A percentile compares a stretch with the other conserved stretches of the same genome.
Conservation (phyloP, 345 rosid genomes). For the Ricinus communis region DNA sequence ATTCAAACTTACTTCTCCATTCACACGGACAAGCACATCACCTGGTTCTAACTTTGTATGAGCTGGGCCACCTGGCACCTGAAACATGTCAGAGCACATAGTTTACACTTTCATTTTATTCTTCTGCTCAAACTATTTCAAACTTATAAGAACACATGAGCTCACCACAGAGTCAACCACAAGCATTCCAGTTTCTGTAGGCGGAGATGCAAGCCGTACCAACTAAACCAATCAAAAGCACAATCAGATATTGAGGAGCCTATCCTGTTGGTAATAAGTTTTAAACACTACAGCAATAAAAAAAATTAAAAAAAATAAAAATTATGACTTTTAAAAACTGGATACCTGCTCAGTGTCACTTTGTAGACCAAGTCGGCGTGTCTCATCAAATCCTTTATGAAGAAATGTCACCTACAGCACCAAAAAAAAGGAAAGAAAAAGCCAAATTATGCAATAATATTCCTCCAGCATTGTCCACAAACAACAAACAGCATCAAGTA, state of each 20-base stretch:
- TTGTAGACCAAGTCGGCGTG: slow-evolving; percentile 87
- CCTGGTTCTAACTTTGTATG: slow-evolving; percentile 83
- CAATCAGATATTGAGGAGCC: slow-evolving; percentile 17
- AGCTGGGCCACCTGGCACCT: slow-evolving; percentile 98
- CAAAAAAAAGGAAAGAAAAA: not conserved
- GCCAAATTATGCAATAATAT: slow-evolving; percentile 1
- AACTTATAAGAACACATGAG: not conserved
- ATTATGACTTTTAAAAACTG: not conserved
- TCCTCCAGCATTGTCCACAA: not conserved
- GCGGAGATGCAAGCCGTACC: slow-evolving; percentile 73
- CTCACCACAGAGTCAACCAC: slow-evolving; percentile 92
- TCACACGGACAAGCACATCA: slow-evolving; percentile 87
- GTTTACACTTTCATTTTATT: not conserved
- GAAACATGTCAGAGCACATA: slow-evolving; percentile 30
- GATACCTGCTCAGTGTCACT: slow-evolving; percentile 86
- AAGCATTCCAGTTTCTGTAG: slow-evolving; percentile 93
- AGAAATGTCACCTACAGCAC: slow-evolving; percentile 65
- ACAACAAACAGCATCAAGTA: not conserved
- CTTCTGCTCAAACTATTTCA: not conserved
- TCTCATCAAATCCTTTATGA: slow-evolving; percentile 97
- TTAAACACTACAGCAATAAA: slow-evolving; percentile 2
- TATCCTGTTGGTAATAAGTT: not conserved
- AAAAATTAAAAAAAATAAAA: slow-evolving; percentile 9
- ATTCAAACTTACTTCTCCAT: slow-evolving; percentile 69
- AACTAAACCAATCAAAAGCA: slow-evolving; percentile 50